Evolutionary conservation across 768 basidiomycete genomes (phyloP).

Genomic region (Candolleomyces aberdarensis): DNA sequence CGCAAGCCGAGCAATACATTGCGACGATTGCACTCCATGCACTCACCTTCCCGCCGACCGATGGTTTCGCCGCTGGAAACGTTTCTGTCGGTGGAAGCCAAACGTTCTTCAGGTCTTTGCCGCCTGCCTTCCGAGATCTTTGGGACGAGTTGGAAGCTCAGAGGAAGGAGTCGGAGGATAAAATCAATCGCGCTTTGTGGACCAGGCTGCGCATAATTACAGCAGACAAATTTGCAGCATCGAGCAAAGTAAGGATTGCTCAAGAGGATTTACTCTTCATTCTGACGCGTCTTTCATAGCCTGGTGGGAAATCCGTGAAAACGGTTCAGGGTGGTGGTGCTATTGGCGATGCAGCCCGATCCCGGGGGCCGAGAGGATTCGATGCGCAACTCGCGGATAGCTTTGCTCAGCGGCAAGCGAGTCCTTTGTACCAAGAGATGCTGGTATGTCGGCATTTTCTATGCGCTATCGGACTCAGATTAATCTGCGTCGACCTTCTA

Average conservation of each 20-base stretch:
- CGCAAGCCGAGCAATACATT: constrained; percentile 88
- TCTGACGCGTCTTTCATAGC: neutral
- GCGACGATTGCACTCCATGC: constrained; percentile 83
- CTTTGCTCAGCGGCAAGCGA: constrained; percentile 60
- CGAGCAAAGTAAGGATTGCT: constrained; percentile 35
- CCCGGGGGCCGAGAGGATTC: neutral
- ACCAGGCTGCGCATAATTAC: constrained; percentile 59
- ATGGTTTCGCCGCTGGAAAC: constrained; percentile 60
- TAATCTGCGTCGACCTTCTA: constrained; percentile 24
- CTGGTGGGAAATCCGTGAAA: neutral
- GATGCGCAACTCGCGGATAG: constrained; percentile 10
- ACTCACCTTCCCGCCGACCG: constrained; percentile 59
- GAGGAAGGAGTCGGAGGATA: constrained; percentile 60
- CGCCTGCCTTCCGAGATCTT: constrained; percentile 78
- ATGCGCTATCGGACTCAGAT: neutral
- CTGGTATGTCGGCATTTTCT: constrained; percentile 49
- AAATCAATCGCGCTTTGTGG: constrained; percentile 69
- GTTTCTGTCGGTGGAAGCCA: constrained; percentile 42
- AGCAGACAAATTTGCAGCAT: constrained; percentile 51
- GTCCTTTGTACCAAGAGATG: constrained; percentile 81
- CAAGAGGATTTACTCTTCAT: neutral
- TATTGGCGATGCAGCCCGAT: neutral
- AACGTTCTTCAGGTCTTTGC: constrained; percentile 78
- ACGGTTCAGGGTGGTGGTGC: neutral
- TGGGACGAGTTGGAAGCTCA: constrained; percentile 85